These are phyloP conservation scores for Silene uniflora DNA, from an alignment of 148 eudicot genomes.

Conservation along the genomic window DNA sequence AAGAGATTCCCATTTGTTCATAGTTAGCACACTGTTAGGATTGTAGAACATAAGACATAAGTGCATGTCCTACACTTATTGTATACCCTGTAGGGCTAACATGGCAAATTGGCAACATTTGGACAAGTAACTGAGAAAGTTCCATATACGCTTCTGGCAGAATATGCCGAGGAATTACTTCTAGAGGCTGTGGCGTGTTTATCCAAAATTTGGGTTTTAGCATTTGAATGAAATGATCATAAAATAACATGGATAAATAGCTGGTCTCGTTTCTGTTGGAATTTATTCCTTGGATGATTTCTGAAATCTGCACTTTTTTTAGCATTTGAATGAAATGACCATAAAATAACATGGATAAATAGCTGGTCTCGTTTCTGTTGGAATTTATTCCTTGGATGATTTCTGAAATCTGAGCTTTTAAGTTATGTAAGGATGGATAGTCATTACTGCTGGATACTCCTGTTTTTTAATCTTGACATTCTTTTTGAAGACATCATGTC, in stretches of 20 bases:
- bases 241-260: not conserved
- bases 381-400: not conserved
- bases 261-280: not conserved
- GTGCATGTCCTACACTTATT: not conserved
- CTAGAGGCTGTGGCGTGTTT: not conserved
- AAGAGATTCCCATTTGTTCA: conserved; percentile 1
- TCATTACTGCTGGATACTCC: not conserved
- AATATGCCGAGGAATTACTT: not conserved
- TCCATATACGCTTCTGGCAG: not conserved
- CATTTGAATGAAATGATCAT: not conserved
- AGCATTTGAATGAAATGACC: not conserved
- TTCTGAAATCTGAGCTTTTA: not conserved
- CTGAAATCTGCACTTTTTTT: not conserved
- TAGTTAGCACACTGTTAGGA: not conserved
- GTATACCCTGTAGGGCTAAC: not conserved
- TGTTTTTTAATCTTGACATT: not conserved
- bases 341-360: not conserved
- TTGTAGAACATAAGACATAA: not conserved
- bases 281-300: too few relatives aligned
- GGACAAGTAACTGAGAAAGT: not conserved
- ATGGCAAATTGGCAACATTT: not conserved
- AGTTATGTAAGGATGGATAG: not conserved
- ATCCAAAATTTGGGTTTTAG: not conserved
- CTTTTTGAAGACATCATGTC: not conserved
- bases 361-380: not conserved